A percentile compares a stretch with the other conserved stretches of the same genome.
Evolutionary conservation across 2,329 filamentous ascomycete species (phyloP).

Genomic region (Botrytis hyacinthi): DNA sequence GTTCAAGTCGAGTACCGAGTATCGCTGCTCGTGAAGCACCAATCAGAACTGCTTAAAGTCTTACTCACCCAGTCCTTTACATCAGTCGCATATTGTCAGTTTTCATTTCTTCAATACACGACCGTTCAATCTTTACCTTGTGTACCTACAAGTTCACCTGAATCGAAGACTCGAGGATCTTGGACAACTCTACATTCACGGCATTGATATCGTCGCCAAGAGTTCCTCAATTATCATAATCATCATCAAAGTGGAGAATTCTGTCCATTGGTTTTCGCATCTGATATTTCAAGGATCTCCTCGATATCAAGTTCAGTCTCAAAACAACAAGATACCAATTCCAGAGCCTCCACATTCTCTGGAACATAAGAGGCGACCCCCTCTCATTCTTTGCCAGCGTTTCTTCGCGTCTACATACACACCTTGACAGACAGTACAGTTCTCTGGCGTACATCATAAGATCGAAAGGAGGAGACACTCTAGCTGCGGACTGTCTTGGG

Average conservation of each 20-base stretch:
- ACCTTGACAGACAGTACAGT: not conserved
- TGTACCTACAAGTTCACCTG: conserved; percentile 8
- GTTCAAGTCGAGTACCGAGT: conserved; percentile 17
- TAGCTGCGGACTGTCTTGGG: not conserved
- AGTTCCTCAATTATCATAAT: not conserved
- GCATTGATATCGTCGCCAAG: not conserved
- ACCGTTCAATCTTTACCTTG: conserved; percentile 7
- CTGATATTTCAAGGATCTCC: conserved; percentile 8
- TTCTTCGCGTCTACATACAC: not conserved
- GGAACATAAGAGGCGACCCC: not conserved
- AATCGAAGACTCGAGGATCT: conserved; percentile 3
- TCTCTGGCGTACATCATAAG: not conserved
- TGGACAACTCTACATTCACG: conserved; percentile 1
- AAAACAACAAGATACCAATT: not conserved
- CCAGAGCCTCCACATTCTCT: not conserved
- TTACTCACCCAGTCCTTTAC: conserved; percentile 13
- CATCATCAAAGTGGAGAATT: not conserved
- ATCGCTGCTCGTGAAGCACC: conserved; percentile 13
- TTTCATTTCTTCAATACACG: conserved; percentile 12
- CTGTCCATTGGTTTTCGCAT: not conserved
- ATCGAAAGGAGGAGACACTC: not conserved
- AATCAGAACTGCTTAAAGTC: conserved; percentile 16
- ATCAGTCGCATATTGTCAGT: conserved; percentile 18
- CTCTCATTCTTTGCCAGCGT: not conserved
- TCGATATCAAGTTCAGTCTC: conserved; percentile 4